Base-by-base conservation (phyloP, 2,329 filamentous ascomycete genomes). In the Ascomycota sp. region DNA sequence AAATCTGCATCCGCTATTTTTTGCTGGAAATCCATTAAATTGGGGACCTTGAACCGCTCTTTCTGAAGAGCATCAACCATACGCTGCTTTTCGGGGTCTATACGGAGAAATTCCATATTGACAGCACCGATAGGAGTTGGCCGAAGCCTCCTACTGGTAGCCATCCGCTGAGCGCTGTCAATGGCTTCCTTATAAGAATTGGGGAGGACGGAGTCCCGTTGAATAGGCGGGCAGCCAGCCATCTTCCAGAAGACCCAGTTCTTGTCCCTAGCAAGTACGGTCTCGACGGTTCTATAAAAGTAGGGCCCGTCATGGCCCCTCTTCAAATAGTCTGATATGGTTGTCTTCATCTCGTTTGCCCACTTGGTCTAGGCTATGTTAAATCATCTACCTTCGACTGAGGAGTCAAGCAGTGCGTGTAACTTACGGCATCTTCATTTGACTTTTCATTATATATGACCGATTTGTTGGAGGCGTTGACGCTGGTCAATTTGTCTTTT, bases 221-320 rank as follows among this genome's bases (percentile, higher is more conserved):
- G 74, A 47, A 99, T 95, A 6, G 76, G 69, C 21, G 82, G 81
- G 50, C 89, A 98, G 43, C 76, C 81, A 51, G 93, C 83, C 38
- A 86, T 76, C 57, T 99, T 99, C 89, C 89, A 99, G 40, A 83
- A 76, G 31, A 91, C 83, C 91, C 91, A 98, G 50, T 95, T 93
- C 60, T 93, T 95, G 54, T 99, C 89, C 40, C 89, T 69, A 21
- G 82, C 81, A 25, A 98, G 68, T 26, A 98, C 86, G 9, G 84
- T 95, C 51, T 95, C 86, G 26, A 98, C 83, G 71, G 95, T 92
- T 29, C 89, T 76, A 55, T 83, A 78, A 54, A 95, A 98, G 54
- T 92, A 92, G 41, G 81, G 79, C 25, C 89, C 89, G 47, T 92
- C 84, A 30, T 64, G 58, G 13, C 80, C 80, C 44, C 75, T 66